phyloP scores from a whole-genome alignment of 257 asterid genomes.

The Solanum chmielewskii region DNA sequence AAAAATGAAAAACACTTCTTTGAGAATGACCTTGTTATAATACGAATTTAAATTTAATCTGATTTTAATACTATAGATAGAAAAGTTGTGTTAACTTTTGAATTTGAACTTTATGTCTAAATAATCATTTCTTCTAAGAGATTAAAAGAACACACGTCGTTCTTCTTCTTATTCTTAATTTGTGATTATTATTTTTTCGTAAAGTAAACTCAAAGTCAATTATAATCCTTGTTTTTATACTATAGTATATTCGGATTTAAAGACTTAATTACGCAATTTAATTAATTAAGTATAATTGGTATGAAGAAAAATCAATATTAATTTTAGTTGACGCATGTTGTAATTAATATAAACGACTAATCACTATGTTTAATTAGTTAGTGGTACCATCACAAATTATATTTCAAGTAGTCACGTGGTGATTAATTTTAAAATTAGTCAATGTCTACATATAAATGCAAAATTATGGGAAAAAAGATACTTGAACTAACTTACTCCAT shows the following conservation, averaged over 20 bases:
- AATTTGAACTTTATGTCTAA: background rate
- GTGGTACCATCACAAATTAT: background rate
- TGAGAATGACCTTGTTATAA: background rate
- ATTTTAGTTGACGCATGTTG: background rate
- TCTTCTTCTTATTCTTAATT: background rate
- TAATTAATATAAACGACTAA: background rate
- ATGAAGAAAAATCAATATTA: background rate
- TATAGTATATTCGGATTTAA: background rate
- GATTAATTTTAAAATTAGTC: background rate
- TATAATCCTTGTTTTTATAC: background rate
- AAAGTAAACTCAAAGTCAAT: background rate
- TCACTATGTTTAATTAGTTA: background rate
- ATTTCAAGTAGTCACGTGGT: background rate
- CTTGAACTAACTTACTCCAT: background rate
- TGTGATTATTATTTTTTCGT: background rate
- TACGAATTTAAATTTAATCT: background rate
- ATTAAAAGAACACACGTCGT: background rate
- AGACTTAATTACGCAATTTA: background rate
- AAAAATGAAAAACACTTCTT: background rate
- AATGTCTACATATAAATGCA: background rate
- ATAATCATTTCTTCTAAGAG: background rate
- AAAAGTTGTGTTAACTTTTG: background rate
- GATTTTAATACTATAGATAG: rapidly evolving
- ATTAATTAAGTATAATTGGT: background rate
- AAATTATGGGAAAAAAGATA: background rate